phyloP scores from a whole-genome alignment of 345 rosid genomes.

The Boechera retrofracta region DNA sequence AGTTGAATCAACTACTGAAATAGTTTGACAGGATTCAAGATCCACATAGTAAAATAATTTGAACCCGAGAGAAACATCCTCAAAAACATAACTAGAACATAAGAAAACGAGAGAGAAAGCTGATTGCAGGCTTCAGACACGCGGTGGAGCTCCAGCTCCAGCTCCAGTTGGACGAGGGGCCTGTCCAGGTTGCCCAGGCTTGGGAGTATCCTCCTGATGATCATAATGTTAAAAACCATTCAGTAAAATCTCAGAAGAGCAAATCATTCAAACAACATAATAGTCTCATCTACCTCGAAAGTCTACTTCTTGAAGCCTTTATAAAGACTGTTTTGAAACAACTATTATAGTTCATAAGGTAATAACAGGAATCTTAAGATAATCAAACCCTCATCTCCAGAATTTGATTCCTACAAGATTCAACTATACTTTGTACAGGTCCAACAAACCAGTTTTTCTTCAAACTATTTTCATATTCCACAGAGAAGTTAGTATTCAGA shows the following conservation, averaged over 20 bases:
- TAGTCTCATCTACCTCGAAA: neutral
- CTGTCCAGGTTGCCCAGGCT: slow-evolving; percentile 47
- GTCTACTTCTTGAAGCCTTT: neutral
- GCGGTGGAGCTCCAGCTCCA: slow-evolving; percentile 39
- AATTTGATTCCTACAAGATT: neutral
- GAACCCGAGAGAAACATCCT: slow-evolving; percentile 3
- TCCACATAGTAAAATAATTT: neutral
- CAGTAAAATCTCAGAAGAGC: neutral
- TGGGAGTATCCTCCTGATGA: slow-evolving; percentile 43
- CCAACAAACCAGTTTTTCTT: neutral
- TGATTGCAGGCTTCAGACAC: slow-evolving; percentile 20
- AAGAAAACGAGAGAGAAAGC: neutral
- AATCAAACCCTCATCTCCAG: neutral
- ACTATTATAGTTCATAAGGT: neutral
- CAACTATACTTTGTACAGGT: neutral
- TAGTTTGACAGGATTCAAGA: slow-evolving; percentile 7
- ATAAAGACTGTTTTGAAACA: neutral
- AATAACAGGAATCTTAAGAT: neutral
- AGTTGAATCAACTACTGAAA: slow-evolving; percentile 10
- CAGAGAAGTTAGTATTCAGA: neutral
- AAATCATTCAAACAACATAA: neutral
- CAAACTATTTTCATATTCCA: neutral
- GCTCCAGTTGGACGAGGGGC: slow-evolving; percentile 45
- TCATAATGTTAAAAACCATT: neutral
- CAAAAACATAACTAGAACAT: neutral